Percentiles rank a stretch among this genome's conserved stretches.
Conservation (phyloP, 371 early-diverging fungal species). For the Vittaforma corneae region DNA sequence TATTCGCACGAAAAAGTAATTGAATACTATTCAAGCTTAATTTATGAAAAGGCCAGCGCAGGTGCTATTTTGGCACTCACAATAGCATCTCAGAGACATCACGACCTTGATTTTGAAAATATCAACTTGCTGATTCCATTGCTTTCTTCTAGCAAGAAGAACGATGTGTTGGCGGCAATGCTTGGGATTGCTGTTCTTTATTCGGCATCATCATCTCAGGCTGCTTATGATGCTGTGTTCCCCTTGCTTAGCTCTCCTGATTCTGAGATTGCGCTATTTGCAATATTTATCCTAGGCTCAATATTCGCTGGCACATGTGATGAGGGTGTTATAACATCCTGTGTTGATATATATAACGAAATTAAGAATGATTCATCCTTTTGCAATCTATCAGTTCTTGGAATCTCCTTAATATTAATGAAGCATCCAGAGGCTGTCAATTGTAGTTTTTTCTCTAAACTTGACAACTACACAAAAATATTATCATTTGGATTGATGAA, state of each 20-base stretch:
- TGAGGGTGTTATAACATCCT: slow-evolving; percentile 35
- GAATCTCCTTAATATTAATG: slow-evolving; percentile 50
- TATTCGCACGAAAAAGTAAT: slow-evolving; percentile 44
- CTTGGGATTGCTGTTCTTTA: slow-evolving; percentile 7
- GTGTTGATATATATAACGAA: slow-evolving; percentile 39
- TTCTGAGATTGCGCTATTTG: slow-evolving; percentile 34
- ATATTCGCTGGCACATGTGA: slow-evolving; percentile 40
- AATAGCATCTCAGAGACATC: slow-evolving; percentile 22
- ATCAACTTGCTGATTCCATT: slow-evolving; percentile 37
- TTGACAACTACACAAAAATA: slow-evolving; percentile 23
- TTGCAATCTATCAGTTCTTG: slow-evolving; percentile 47
- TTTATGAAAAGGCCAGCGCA: slow-evolving; percentile 40
- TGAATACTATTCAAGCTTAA: slow-evolving; percentile 44
- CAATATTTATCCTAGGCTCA: slow-evolving; percentile 46
- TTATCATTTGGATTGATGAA: slow-evolving; percentile 41
- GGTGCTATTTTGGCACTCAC: slow-evolving; percentile 48
- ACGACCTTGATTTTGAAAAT: slow-evolving; percentile 46
- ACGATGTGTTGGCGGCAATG: neutral
- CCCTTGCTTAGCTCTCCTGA: slow-evolving; percentile 33
- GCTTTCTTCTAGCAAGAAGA: neutral
- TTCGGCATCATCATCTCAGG: slow-evolving; percentile 6
- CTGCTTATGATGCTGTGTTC: slow-evolving; percentile 9
- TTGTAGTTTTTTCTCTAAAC: slow-evolving; percentile 8
- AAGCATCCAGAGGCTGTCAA: slow-evolving; percentile 30
- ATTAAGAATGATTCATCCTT: slow-evolving; percentile 28